Evolutionary conservation across 2,329 filamentous ascomycete genomes (phyloP), one percentile per base, ranked within the genome.

Genomic region (Fusarium sublunatum): DNA sequence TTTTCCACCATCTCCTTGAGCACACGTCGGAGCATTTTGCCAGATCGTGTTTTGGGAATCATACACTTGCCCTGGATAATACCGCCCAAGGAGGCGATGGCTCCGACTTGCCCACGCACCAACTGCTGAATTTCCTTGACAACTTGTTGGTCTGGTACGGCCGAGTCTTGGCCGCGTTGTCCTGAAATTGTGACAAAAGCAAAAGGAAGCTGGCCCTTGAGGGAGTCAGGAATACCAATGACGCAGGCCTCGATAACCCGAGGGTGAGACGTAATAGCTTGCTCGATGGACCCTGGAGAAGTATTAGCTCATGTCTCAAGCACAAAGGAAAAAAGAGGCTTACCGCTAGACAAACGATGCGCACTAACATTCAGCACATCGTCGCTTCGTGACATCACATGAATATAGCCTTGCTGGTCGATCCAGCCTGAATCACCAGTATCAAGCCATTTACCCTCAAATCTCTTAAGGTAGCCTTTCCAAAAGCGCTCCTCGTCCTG

Each of bases 331-430:
- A 28, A n/a, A 28, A 8, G 4, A 24, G 19, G 75, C 82, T 69
- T 81, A 91, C 91, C 92, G 10, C 93, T 97, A 63, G 91, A 94
- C 60, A 97, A 88, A 12, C 93, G 86, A 78, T 97, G 93, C 6
- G 93, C 93, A 36, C 93, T 93, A n/a, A 97, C 93, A 72, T 97
- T 97, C 72, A 97, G 93, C 58, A 97, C 90, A 75, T 97, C 93
- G 78, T 97, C 93, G 29, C 80, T 83, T 36, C 86, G 78, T 36
- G 83, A 83, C 86, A 88, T 88, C 66, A 89, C 85, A 64, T 85
- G 83, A 36, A 88, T 82, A 68, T 88, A 88, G 5, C 86, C 86
- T 36, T 94, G 88, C 12, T 83, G 75, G 72, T 97, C 93, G 54
- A 97, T 87, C 81, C 93, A 88, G 0, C 94, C 93, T 1, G 92